Conservation (phyloP, 768 basidiomycete genomes). For the Termitomyces sp. region DNA sequence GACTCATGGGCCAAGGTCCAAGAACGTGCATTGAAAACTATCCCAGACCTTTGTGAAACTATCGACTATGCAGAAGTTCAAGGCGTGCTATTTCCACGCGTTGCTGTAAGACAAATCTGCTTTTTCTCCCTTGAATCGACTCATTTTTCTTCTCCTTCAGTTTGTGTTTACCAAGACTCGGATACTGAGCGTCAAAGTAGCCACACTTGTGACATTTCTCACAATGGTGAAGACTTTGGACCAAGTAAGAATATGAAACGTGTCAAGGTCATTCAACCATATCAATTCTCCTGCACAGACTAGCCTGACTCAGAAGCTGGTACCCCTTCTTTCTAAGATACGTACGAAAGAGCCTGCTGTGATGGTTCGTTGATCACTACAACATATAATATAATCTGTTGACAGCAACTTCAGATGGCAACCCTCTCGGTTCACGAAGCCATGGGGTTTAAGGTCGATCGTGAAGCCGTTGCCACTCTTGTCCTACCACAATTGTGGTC, state of each 20-base stretch:
- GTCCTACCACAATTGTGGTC: conserved; percentile 92
- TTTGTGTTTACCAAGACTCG: conserved; percentile 92
- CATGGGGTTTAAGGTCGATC: conserved; percentile 92
- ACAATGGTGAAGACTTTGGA: conserved; percentile 88
- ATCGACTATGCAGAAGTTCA: conserved; percentile 96
- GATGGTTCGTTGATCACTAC: conserved; percentile 51
- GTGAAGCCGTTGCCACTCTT: conserved; percentile 85
- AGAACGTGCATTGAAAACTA: conserved; percentile 79
- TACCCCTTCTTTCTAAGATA: conserved; percentile 90
- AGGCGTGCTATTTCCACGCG: conserved; percentile 82
- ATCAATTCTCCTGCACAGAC: conserved; percentile 34
- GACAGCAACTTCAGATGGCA: conserved; percentile 56
- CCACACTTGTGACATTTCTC: conserved; percentile 77
- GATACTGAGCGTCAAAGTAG: conserved; percentile 87
- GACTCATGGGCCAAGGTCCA: conserved; percentile 57
- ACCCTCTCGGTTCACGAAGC: conserved; percentile 89
- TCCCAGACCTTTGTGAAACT: conserved; percentile 87
- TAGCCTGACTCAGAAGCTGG: conserved; percentile 91
- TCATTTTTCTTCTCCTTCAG: conserved; percentile 32
- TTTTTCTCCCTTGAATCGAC: background rate
- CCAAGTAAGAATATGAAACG: conserved; percentile 47
- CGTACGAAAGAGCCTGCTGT: conserved; percentile 95
- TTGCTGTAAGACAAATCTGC: conserved; percentile 60
- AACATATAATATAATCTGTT: background rate
- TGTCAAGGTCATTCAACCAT: background rate